Base-by-base conservation (phyloP, 2,329 filamentous ascomycete species). In the Helicocarpus griseus region DNA sequence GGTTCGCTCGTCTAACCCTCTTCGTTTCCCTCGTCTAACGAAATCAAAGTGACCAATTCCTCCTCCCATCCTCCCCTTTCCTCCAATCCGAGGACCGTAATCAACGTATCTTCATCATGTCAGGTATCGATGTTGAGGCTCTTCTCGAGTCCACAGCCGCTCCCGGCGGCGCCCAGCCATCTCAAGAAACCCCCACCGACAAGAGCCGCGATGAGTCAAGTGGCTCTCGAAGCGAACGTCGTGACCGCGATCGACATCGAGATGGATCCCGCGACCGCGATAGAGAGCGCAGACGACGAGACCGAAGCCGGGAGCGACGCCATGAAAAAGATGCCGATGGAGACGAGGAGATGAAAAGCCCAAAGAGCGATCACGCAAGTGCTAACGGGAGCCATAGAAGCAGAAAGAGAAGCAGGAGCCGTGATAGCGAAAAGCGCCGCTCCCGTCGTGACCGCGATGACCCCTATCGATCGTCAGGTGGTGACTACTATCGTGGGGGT, bases 61-160 rank as follows among this genome's bases (percentile, higher is more conserved):
- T 60, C 54, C 61, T 61, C 47, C 56, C 53, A 58, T 56, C 61
- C 55, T 56, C 57, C 52, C 56, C 53, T 57, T 60, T 57, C 52
- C 57, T 60, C 57, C 53, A 54, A 54, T 56, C 54, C 57, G 62
- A 61, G 58, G 60, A 58, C 61, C 59, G 56, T 55, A 55, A 55
- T 56, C 55, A 56, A 54, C 58, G 56, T 57, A 55, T 57, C 48
- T 49, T 62, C 70, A 74, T 60, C 60, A 85, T 85, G 82, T 82
- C 82, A 66, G 78, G 77, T 68, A 74, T 85, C 60, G 89, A 95
- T 66, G 88, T 96, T 62, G 90, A 96, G 77, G 88, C 89, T 59
- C 80, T 96, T 58, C 82, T 96, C 60, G 89, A 95, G 71, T 87
- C 86, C 48, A 88, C 87, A 56, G 87, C 87, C 49, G 83, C 82